Evolutionary conservation across 352 stramenopile genomes (phyloP).

Genomic region (Globisporangium radiosum): DNA sequence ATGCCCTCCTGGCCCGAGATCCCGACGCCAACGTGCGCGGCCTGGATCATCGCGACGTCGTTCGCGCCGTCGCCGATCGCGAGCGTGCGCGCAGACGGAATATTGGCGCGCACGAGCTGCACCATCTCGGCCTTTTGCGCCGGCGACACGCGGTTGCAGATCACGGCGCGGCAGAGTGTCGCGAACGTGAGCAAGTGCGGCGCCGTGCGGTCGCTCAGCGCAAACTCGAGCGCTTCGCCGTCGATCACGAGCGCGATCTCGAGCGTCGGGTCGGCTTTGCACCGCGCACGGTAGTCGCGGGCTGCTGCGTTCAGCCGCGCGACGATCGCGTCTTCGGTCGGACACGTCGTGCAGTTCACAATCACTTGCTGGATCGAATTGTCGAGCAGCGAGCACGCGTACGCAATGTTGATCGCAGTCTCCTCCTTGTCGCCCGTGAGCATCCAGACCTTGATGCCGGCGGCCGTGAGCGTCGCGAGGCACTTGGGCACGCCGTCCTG

Average conservation of each 20-base stretch:
- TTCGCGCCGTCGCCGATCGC: slow-evolving; percentile 94
- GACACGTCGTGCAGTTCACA: slow-evolving; percentile 63
- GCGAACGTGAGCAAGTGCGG: slow-evolving; percentile 60
- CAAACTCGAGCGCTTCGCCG: slow-evolving; percentile 63
- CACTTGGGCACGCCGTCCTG: slow-evolving; percentile 87
- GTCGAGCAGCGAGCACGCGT: slow-evolving; percentile 81
- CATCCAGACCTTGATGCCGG: slow-evolving; percentile 91
- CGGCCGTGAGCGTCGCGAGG: slow-evolving; percentile 68
- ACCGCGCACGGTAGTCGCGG: slow-evolving; percentile 41
- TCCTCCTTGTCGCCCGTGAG: slow-evolving; percentile 93
- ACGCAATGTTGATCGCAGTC: slow-evolving; percentile 94
- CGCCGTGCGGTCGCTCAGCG: slow-evolving; percentile 35
- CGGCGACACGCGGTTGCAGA: slow-evolving; percentile 82
- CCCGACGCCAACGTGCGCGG: slow-evolving; percentile 89
- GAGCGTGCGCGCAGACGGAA: slow-evolving; percentile 64
- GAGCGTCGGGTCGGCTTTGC: slow-evolving; percentile 30
- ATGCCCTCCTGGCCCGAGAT: slow-evolving; percentile 92
- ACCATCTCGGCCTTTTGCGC: slow-evolving; percentile 85
- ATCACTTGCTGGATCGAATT: slow-evolving; percentile 79
- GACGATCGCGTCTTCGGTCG: slow-evolving; percentile 63
- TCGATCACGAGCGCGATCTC: slow-evolving; percentile 71
- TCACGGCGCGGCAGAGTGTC: slow-evolving; percentile 65
- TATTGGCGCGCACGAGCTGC: slow-evolving; percentile 51
- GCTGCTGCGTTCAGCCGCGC: slow-evolving; percentile 33
- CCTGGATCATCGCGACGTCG: slow-evolving; percentile 95